These are phyloP conservation scores for Haberlea rhodopensis DNA, from an alignment of 257 asterid species.

Conservation along the genomic window DNA sequence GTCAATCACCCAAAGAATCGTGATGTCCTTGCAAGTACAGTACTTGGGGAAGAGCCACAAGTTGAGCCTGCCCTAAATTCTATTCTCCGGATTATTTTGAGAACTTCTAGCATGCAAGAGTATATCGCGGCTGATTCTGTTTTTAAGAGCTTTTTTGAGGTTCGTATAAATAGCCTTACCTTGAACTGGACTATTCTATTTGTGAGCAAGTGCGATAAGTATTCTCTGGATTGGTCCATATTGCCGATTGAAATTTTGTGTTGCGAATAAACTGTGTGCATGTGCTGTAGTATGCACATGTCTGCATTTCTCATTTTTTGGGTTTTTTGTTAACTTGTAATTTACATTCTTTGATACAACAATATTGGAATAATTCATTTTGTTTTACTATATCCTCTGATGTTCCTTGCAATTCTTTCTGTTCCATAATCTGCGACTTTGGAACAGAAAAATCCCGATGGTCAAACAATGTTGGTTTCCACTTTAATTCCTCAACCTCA, in stretches of 20 bases:
- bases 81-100: constrained; percentile 68
- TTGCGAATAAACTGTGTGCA: not conserved
- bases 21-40: constrained; percentile 70
- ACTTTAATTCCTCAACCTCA: constrained; percentile 83
- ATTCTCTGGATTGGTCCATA: not conserved
- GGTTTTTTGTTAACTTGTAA: not conserved
- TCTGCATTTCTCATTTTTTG: not conserved
- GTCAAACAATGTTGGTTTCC: constrained; percentile 88
- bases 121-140: constrained; percentile 79
- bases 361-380: not conserved
- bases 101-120: constrained; percentile 83
- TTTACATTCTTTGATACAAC: constrained; percentile 1
- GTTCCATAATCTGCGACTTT: constrained; percentile 22
- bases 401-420: constrained; percentile 15
- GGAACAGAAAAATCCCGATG: constrained; percentile 75
- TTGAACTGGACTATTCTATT: constrained; percentile 9
- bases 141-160: constrained; percentile 89
- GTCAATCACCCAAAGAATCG: constrained; percentile 67
- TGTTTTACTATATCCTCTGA: not conserved
- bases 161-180: constrained; percentile 36
- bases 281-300: not conserved
- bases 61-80: constrained; percentile 85
- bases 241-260: not conserved
- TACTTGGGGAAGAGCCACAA: constrained; percentile 86
- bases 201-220: constrained; percentile 1